Conservation (phyloP, 1,139 yeast genomes). For the Candida sanyaensis region DNA sequence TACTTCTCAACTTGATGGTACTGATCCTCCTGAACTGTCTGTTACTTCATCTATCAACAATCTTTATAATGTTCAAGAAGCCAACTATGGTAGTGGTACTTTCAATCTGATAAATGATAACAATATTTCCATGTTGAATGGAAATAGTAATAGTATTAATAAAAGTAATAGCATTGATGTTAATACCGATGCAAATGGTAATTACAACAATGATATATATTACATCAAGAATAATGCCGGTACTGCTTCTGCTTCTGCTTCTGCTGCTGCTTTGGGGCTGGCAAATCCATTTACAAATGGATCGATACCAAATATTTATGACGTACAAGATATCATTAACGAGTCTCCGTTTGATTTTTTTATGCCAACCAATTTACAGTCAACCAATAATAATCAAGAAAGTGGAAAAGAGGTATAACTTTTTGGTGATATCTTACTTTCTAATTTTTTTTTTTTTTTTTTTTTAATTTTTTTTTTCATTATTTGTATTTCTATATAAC, state of each 20-base stretch:
- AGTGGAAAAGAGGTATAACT: not conserved
- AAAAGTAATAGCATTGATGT: not conserved
- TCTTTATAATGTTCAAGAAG: constrained; percentile 9
- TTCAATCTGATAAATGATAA: constrained; percentile 2
- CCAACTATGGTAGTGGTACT: not conserved
- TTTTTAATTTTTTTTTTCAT: not conserved
- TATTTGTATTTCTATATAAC: constrained; percentile 3
- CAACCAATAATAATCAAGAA: not conserved
- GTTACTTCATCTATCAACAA: constrained; percentile 13
- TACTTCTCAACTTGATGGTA: not conserved
- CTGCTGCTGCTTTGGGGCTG: not conserved
- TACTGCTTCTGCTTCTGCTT: no score
- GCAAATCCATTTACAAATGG: not conserved
- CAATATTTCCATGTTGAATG: not conserved
- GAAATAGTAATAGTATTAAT: not conserved
- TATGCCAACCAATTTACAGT: not conserved
- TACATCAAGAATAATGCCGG: not conserved
- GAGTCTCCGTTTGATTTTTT: not conserved
- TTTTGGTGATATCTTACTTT: not conserved
- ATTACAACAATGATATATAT: not conserved
- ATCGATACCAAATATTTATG: not conserved
- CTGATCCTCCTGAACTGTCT: constrained; percentile 8
- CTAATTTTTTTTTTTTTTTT: not conserved
- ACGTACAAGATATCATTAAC: constrained; percentile 1
- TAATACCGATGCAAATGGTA: not conserved